These are phyloP conservation scores for Rutstroemia sp. DNA, from an alignment of 2,329 filamentous ascomycete species.

Conservation along the genomic window DNA sequence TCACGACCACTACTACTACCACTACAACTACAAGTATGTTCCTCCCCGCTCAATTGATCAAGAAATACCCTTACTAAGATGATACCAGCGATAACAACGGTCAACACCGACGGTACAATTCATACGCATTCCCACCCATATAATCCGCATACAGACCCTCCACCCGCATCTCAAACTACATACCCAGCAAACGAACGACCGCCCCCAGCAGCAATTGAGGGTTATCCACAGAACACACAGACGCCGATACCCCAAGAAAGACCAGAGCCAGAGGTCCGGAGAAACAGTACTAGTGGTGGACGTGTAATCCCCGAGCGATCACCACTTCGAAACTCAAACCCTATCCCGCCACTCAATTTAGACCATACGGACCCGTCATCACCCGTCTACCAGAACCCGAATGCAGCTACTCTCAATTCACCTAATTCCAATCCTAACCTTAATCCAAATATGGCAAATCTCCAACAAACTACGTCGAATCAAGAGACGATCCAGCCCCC, in stretches of 20 bases:
- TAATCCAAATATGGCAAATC: neutral
- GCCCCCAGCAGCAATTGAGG: neutral
- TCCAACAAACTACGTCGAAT: neutral
- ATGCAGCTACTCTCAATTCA: neutral
- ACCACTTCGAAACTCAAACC: constrained; percentile 6
- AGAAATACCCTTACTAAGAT: neutral
- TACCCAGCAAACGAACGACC: constrained; percentile 1
- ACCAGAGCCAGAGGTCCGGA: neutral
- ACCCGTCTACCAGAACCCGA: neutral
- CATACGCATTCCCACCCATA: constrained; percentile 6
- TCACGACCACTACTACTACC: neutral
- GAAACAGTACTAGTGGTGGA: constrained; percentile 3
- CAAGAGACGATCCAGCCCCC: neutral
- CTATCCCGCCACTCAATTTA: neutral
- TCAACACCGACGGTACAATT: constrained; percentile 4
- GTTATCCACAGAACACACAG: neutral
- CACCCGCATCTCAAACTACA: constrained; percentile 3
- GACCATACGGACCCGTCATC: neutral
- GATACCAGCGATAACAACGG: constrained; percentile 4
- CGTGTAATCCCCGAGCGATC: constrained; percentile 8
- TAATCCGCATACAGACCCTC: constrained; percentile 4
- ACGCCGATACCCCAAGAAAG: neutral
- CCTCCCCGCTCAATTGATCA: no score
- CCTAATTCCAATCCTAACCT: neutral
- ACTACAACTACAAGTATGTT: constrained; percentile 8